Conservation (phyloP, 2,329 filamentous ascomycete species). For the Alternaria dauci region DNA sequence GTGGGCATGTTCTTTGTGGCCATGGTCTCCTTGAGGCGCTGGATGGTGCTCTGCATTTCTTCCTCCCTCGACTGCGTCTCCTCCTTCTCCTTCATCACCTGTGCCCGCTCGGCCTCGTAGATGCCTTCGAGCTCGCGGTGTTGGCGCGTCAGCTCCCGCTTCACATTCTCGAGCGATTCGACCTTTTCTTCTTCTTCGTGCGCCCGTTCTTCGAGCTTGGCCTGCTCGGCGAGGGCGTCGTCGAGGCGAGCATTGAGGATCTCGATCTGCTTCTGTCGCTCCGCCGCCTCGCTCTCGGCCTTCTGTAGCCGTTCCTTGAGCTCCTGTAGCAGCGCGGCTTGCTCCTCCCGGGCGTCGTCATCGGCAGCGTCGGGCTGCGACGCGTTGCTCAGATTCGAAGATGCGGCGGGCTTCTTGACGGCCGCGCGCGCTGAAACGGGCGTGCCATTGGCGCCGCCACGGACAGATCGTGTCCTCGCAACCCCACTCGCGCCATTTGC, state of each 20-base stretch:
- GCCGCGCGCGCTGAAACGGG: constrained; percentile 52
- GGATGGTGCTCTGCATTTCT: constrained; percentile 88
- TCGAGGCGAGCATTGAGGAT: constrained; percentile 87
- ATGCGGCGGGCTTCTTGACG: constrained; percentile 47
- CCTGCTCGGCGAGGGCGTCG: constrained; percentile 82
- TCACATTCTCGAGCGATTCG: constrained; percentile 82
- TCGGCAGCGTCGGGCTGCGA: constrained; percentile 51
- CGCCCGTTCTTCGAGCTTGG: constrained; percentile 83
- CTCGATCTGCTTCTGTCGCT: constrained; percentile 83
- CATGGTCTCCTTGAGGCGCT: constrained; percentile 88
- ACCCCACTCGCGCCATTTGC: constrained; percentile 41
- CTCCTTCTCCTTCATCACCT: constrained; percentile 90
- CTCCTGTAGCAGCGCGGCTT: constrained; percentile 80
- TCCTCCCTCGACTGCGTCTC: constrained; percentile 84
- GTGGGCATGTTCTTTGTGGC: constrained; percentile 73
- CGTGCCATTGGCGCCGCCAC: constrained; percentile 43
- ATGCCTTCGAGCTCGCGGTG: constrained; percentile 91
- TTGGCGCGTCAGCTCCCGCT: constrained; percentile 81
- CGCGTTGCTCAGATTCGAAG: constrained; percentile 46
- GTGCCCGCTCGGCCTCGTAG: constrained; percentile 87
- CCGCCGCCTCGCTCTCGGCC: constrained; percentile 79
- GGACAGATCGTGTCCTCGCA: constrained; percentile 41
- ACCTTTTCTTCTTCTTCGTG: constrained; percentile 88
- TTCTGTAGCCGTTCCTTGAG: constrained; percentile 82
- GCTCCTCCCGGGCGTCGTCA: constrained; percentile 79